Evolutionary conservation across 2,329 filamentous ascomycete species (phyloP).

Genomic region (Fusarium mangiferae): DNA sequence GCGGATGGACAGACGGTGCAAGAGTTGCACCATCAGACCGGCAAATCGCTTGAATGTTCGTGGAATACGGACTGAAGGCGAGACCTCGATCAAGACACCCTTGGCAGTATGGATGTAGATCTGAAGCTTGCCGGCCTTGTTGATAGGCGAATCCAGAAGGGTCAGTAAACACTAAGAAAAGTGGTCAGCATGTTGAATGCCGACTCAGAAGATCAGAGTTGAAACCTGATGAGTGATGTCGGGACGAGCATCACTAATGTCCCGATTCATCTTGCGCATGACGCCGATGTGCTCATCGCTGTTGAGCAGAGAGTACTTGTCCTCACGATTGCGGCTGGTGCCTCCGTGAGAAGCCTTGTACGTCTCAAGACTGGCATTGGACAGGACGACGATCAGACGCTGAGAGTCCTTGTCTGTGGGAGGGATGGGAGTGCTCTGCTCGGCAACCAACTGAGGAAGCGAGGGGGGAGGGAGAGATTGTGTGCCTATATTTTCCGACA

Average conservation of each 20-base stretch:
- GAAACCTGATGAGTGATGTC: conserved; percentile 98
- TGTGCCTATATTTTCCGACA: conserved; percentile 69
- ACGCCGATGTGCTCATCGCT: conserved; percentile 99
- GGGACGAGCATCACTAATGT: conserved; percentile 96
- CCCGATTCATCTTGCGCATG: conserved; percentile 99
- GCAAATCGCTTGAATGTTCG: conserved; percentile 99
- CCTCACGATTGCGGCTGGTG: conserved; percentile 76
- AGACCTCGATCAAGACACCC: conserved; percentile 96
- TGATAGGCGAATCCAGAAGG: conserved; percentile 95
- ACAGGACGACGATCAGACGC: conserved; percentile 93
- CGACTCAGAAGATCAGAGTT: conserved; percentile 43
- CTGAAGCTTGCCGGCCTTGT: conserved; percentile 96
- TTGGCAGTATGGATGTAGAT: conserved; percentile 99
- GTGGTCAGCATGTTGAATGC: conserved; percentile 60
- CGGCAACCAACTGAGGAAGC: conserved; percentile 90
- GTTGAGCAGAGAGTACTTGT: conserved; percentile 97
- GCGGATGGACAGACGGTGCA: conserved; percentile 94
- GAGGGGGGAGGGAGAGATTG: conserved; percentile 94
- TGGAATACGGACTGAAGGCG: conserved; percentile 96
- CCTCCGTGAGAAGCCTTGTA: conserved; percentile 89
- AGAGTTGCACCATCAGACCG: conserved; percentile 96
- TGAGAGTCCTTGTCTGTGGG: conserved; percentile 89
- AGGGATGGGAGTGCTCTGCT: conserved; percentile 88
- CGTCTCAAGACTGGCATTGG: conserved; percentile 96
- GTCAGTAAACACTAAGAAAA: conserved; percentile 86